A percentile compares a stretch with the other conserved stretches of the same genome.
These are phyloP conservation scores for Pyronema domesticum DNA, from an alignment of 495 filamentous ascomycete species.

Conservation along the genomic window DNA sequence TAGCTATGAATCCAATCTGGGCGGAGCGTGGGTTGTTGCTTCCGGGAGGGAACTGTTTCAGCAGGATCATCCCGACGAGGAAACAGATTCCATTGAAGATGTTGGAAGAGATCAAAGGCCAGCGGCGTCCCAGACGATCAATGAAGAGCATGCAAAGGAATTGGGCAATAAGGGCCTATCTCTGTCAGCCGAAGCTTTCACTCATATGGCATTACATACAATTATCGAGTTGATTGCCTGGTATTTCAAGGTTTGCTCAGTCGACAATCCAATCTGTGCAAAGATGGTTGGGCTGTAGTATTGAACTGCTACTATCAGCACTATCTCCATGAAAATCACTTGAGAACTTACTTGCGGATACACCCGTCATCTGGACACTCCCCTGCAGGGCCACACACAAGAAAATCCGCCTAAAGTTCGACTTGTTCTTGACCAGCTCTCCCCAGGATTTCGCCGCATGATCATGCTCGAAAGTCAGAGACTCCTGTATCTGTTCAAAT, in stretches of 20 bases:
- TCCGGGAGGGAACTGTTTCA: constrained; percentile 41
- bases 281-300: constrained; percentile 54
- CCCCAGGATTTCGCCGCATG: constrained; percentile 50
- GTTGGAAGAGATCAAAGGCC: constrained; percentile 48
- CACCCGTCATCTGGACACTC: constrained; percentile 55
- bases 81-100: constrained; percentile 39
- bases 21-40: constrained; percentile 34
- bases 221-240: constrained; percentile 54
- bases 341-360: constrained; percentile 34
- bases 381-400: constrained; percentile 50
- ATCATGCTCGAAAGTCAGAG: constrained; percentile 38
- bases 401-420: constrained; percentile 50
- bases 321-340: not conserved
- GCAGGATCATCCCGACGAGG: constrained; percentile 30
- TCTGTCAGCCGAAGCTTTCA: no score
- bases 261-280: constrained; percentile 46
- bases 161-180: constrained; percentile 37
- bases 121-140: constrained; percentile 46
- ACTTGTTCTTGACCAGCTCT: constrained; percentile 46
- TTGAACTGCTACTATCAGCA: constrained; percentile 29
- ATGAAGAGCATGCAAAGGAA: constrained; percentile 49
- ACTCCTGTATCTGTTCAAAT: constrained; percentile 48
- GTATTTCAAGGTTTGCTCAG: constrained; percentile 48
- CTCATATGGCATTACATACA: constrained; percentile 11
- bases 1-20: constrained; percentile 58